These are phyloP conservation scores for Candida krabiensis DNA, from an alignment of 805 yeast genomes.

Conservation along the genomic window DNA sequence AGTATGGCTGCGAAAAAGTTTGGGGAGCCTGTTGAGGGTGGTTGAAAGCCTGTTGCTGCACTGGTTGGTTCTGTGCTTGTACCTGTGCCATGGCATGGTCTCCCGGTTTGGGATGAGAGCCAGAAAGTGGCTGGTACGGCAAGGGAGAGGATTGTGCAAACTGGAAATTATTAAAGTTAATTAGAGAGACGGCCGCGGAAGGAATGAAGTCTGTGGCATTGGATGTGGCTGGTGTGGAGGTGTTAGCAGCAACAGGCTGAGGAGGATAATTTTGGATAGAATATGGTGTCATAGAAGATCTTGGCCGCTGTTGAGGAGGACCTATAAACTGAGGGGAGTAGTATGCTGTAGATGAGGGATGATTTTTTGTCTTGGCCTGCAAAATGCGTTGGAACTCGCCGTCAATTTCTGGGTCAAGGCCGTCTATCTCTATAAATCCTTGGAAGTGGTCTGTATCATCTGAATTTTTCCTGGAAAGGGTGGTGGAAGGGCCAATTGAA, in stretches of 20 bases:
- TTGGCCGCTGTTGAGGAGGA: conserved; percentile 2
- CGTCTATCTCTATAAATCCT: conserved; percentile 26
- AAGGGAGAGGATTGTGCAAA: conserved; percentile 1
- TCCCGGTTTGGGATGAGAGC: not conserved
- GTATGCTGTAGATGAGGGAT: conserved; percentile 6
- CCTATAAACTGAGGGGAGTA: conserved; percentile 1
- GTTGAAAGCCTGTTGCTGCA: not conserved
- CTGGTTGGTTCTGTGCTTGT: no score
- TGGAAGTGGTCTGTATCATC: conserved; percentile 16
- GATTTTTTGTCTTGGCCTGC: conserved; percentile 14
- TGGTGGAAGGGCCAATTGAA: conserved; percentile 49
- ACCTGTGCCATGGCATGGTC: no score
- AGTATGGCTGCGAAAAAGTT: conserved; percentile 1
- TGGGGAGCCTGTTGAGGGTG: conserved; percentile 3
- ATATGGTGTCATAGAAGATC: not conserved
- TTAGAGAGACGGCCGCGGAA: conserved; percentile 3
- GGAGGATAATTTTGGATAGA: conserved; percentile 4
- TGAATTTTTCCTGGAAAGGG: conserved; percentile 13
- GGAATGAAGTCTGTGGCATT: conserved; percentile 1
- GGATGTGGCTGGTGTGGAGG: conserved; percentile 1
- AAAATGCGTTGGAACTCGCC: conserved; percentile 20
- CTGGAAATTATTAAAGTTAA: conserved; percentile 10
- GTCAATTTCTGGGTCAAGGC: conserved; percentile 17
- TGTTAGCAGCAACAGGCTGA: not conserved
- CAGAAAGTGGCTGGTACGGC: not conserved